Percentiles rank a stretch among this genome's conserved stretches.
Evolutionary conservation across 1,139 yeast species (phyloP).

Genomic region (Pichia cactophila): DNA sequence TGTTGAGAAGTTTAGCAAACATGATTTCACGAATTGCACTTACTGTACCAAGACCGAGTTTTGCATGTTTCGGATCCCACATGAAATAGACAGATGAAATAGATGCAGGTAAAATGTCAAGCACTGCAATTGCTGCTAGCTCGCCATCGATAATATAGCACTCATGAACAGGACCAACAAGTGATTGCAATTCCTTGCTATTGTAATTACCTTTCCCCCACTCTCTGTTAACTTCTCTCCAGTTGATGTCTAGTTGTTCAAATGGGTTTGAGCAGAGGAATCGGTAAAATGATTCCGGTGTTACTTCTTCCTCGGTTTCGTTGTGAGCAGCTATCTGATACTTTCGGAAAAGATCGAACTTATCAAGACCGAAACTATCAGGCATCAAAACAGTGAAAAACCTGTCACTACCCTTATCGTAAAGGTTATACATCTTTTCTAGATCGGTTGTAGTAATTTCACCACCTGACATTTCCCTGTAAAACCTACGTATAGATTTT

Average conservation of each 20-base stretch:
- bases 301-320: constrained; percentile 45
- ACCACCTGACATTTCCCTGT: constrained; percentile 34
- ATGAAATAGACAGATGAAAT: constrained; percentile 81
- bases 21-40: constrained; percentile 69
- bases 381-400: constrained; percentile 34
- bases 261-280: constrained; percentile 74
- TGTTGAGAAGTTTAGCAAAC: constrained; percentile 36
- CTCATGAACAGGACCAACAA: constrained; percentile 58
- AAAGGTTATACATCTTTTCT: constrained; percentile 1
- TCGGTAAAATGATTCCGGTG: constrained; percentile 42
- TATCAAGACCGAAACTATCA: constrained; percentile 48
- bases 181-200: constrained; percentile 9
- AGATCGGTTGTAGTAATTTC: constrained; percentile 13
- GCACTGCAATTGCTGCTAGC: constrained; percentile 68
- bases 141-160: constrained; percentile 59
- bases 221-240: constrained; percentile 24
- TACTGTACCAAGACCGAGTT: constrained; percentile 67
- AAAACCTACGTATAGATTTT: constrained; percentile 56
- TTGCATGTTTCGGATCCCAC: constrained; percentile 77
- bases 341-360: constrained; percentile 55
- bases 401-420: constrained; percentile 1
- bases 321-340: constrained; percentile 68
- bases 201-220: constrained; percentile 24
- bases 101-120: constrained; percentile 71
- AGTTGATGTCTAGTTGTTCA: constrained; percentile 21